A percentile compares a stretch with the other conserved stretches of the same genome.
These are phyloP conservation scores for Backusella parvicylindrica DNA, from an alignment of 192 early-diverging fungal species.

Conservation along the genomic window DNA sequence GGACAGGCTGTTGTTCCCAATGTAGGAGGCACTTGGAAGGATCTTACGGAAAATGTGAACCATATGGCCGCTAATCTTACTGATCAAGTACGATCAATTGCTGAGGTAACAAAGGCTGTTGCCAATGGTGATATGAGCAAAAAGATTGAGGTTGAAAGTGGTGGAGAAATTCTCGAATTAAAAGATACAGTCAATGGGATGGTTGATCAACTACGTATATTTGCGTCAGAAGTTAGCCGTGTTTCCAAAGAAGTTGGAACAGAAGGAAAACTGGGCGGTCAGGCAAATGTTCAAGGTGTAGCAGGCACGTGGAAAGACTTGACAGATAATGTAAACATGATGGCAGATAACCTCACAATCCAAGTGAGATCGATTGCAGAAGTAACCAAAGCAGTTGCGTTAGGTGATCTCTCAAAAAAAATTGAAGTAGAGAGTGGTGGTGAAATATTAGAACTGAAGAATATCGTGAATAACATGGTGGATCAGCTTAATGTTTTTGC, in stretches of 20 bases:
- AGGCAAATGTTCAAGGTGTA: conserved; percentile 38
- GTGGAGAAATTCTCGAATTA: conserved; percentile 54
- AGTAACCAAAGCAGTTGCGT: conserved; percentile 61
- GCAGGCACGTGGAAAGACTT: conserved; percentile 42
- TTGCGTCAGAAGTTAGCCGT: conserved; percentile 48
- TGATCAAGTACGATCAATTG: conserved; percentile 64
- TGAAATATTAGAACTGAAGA: conserved; percentile 67
- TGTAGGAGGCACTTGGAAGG: conserved; percentile 42
- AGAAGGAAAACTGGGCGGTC: conserved; percentile 45
- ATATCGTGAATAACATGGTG: conserved; percentile 70
- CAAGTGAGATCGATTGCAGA: conserved; percentile 47
- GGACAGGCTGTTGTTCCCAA: conserved; percentile 51
- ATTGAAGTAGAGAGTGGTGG: conserved; percentile 63
- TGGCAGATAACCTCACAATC: conserved; percentile 45
- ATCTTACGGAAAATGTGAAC: conserved; percentile 51
- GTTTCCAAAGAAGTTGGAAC: conserved; percentile 53
- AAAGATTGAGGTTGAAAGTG: conserved; percentile 45
- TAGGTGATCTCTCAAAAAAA: conserved; percentile 63
- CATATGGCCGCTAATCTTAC: conserved; percentile 50
- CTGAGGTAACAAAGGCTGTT: conserved; percentile 57
- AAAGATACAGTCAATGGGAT: conserved; percentile 61
- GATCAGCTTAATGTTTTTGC: conserved; percentile 50
- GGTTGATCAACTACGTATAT: conserved; percentile 49
- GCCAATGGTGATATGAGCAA: conserved; percentile 58
- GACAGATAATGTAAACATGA: conserved; percentile 47